A percentile compares a stretch with the other conserved stretches of the same genome.
phyloP scores from a whole-genome alignment of 345 rosid genomes.

The Cardamine occulta region DNA sequence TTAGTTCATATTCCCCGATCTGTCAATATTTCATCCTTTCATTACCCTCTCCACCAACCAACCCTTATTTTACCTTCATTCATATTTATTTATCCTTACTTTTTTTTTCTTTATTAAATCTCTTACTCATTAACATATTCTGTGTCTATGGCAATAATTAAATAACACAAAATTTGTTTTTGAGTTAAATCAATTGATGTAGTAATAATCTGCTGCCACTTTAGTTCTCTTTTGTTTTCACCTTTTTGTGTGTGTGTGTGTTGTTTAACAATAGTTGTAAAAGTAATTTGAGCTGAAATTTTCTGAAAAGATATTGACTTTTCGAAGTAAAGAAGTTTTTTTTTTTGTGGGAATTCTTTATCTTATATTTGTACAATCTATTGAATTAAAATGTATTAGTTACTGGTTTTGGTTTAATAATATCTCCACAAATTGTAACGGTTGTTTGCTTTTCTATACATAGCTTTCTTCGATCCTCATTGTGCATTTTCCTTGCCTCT shows the following conservation, averaged over 20 bases:
- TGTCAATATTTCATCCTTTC: constrained; percentile 21
- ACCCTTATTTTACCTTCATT: constrained; percentile 39
- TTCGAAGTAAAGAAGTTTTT: neutral
- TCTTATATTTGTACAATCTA: neutral
- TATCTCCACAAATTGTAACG: constrained; percentile 17
- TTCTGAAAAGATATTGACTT: neutral
- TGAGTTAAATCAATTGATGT: neutral
- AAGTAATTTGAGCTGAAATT: neutral
- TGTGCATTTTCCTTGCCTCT: constrained; percentile 35
- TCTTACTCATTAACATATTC: neutral
- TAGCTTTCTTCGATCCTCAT: constrained; percentile 31
- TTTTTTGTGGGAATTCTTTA: neutral
- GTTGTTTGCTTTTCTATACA: constrained; percentile 25
- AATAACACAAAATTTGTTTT: neutral
- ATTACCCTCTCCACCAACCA: constrained; percentile 40
- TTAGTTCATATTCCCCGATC: constrained; percentile 41
- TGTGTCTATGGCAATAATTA: neutral
- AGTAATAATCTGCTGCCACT: neutral
- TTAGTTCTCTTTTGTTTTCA: neutral
- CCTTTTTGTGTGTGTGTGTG: neutral
- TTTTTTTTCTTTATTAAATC: neutral
- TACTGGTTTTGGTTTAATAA: constrained; percentile 6
- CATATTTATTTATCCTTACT: constrained; percentile 16
- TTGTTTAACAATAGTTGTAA: neutral
- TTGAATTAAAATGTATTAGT: neutral